Evolutionary conservation across 139 green algal species (phyloP), one percentile per base, ranked within the genome.

Genomic region (Tetradesmus obliquus): DNA sequence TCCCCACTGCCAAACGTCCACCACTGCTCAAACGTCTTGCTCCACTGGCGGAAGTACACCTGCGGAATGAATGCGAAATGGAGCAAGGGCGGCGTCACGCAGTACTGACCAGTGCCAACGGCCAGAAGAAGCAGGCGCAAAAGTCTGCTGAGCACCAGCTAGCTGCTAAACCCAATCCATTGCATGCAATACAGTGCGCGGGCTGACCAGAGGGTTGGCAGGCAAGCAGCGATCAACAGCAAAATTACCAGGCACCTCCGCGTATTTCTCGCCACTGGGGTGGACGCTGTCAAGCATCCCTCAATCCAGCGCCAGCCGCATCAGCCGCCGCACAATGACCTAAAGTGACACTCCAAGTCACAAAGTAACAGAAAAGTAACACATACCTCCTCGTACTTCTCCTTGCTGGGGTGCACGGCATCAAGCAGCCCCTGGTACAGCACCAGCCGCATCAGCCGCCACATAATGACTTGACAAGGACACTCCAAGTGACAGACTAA

Each of bases 21-120:
- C 24, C 51, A 66, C 32, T 87, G 72, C 1, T 90, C 83, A 82
- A 83, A 92, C 45, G 55, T 17, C 8, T 15, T 22, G 72, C 81
- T n/a, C 90, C 90, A 92, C 55, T 76, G 62, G 53, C 57, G 20
- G 82, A 60, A 88, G 84, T 92, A 92, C 6, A 90, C 71, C 79
- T 91, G 74, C 5, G 1, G 84, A 19, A 32, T 45, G 32, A 45
- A 45, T n/a, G 58, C 13, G 58, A 5, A 88, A 55, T 7, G 83
- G 15, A 88, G 55, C 17, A 76, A 19, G 80, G 6, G 8, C 8
- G 24, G 80, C 9, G 0, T 12, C 8, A 12, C 10, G 32, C 45
- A 86, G 32, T 6, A 58, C 24, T 12, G 32, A 45, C 32, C 32
- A 45, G 32, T 45, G 32, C 32, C 32, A 45, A 45, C 32, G 32